Evolutionary conservation across 2,329 filamentous ascomycete genomes (phyloP).

Genomic region (Piedraia hortae): DNA sequence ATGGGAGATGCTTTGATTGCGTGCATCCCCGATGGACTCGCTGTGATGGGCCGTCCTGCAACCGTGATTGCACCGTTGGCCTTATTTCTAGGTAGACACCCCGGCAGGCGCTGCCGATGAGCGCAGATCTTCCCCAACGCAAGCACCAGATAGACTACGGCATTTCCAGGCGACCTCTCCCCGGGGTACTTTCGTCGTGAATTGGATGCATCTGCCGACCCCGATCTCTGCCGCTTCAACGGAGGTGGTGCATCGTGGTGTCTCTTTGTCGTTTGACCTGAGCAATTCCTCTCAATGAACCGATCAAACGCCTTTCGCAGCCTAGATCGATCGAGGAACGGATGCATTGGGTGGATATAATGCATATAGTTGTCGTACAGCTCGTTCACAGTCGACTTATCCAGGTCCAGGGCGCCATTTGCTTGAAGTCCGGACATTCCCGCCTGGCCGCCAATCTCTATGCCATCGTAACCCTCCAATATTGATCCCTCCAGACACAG

Average conservation of each 20-base stretch:
- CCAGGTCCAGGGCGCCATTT: constrained; percentile 26
- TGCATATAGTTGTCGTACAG: constrained; percentile 28
- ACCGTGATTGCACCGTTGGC: constrained; percentile 13
- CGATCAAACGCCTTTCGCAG: constrained; percentile 24
- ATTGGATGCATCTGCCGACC: constrained; percentile 1
- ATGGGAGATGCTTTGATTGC: constrained; percentile 14
- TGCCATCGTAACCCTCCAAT: constrained; percentile 14
- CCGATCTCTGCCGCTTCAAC: constrained; percentile 10
- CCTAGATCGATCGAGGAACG: constrained; percentile 29
- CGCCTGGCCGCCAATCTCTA: constrained; percentile 10
- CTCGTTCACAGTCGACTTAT: constrained; percentile 21
- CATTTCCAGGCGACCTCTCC: constrained; percentile 48
- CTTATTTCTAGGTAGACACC: constrained; percentile 25
- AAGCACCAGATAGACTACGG: constrained; percentile 55
- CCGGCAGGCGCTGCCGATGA: constrained; percentile 23
- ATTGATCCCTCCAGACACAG: constrained; percentile 14
- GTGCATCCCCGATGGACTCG: constrained; percentile 4
- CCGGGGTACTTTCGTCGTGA: constrained; percentile 7
- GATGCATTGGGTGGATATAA: constrained; percentile 35
- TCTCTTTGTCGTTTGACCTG: constrained; percentile 3
- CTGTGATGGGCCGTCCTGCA: constrained; percentile 8
- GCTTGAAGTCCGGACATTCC: constrained; percentile 23
- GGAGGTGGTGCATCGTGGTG: constrained; percentile 4
- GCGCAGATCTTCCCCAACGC: constrained; percentile 65
- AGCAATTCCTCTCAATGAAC: constrained; percentile 24